Evolutionary conservation across 805 yeast species (phyloP).

Genomic region (Candida mattraensis): DNA sequence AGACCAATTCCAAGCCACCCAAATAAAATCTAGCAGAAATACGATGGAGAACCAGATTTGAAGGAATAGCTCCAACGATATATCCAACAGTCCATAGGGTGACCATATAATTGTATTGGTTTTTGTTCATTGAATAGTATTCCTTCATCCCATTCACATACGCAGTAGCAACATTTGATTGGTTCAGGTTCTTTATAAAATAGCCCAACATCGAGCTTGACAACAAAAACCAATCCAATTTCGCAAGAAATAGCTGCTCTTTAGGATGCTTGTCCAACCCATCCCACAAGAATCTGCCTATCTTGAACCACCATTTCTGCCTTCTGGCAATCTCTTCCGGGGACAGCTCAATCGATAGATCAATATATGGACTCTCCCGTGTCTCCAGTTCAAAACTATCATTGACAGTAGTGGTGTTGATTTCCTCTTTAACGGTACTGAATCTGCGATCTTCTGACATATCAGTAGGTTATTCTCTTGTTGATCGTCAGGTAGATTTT

Average conservation of each 20-base stretch:
- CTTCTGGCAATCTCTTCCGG: slow-evolving; percentile 9
- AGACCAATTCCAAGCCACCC: slow-evolving; percentile 43
- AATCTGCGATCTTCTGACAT: too few relatives aligned
- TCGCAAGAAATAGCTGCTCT: slow-evolving; percentile 41
- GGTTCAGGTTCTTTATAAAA: slow-evolving; percentile 67
- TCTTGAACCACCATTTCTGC: slow-evolving; percentile 9
- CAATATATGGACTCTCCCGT: too few relatives aligned
- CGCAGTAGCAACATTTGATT: slow-evolving; percentile 59
- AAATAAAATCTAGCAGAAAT: slow-evolving; percentile 44
- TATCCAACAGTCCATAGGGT: slow-evolving; percentile 54
- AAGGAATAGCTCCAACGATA: slow-evolving; percentile 48
- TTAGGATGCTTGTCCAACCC: slow-evolving; percentile 36
- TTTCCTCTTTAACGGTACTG: too few relatives aligned
- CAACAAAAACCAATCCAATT: slow-evolving; percentile 51
- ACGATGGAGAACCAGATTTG: slow-evolving; percentile 42
- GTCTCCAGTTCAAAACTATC: too few relatives aligned
- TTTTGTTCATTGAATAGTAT: slow-evolving; percentile 52
- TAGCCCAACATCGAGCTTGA: slow-evolving; percentile 54
- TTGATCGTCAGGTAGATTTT: too few relatives aligned
- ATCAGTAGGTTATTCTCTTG: too few relatives aligned
- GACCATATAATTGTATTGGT: slow-evolving; percentile 45
- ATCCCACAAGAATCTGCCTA: slow-evolving; percentile 27
- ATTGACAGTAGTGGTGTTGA: too few relatives aligned
- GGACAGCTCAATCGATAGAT: slow-evolving; percentile 9
- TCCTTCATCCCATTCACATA: slow-evolving; percentile 64